These are phyloP conservation scores for Aspergillus baeticus DNA, from an alignment of 495 filamentous ascomycete species.

Conservation along the genomic window DNA sequence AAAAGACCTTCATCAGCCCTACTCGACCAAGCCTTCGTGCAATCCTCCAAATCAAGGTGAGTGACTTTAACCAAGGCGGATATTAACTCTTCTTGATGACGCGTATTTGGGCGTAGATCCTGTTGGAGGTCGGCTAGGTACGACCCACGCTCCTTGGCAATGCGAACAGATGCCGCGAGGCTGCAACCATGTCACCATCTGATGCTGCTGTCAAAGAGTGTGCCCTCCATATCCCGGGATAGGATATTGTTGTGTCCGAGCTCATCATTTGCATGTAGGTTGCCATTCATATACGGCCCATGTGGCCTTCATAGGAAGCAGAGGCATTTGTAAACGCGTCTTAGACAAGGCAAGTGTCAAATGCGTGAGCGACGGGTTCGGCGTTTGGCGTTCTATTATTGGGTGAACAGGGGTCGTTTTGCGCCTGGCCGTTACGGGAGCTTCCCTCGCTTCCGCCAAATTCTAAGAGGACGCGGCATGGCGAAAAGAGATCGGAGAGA, in stretches of 20 bases:
- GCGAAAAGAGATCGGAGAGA: too few relatives aligned
- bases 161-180: too few relatives aligned
- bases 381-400: neutral
- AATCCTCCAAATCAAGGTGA: neutral
- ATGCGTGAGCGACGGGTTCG: neutral
- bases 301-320: too few relatives aligned
- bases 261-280: too few relatives aligned
- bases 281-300: too few relatives aligned
- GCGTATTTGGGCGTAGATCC: conserved; percentile 3
- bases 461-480: too few relatives aligned
- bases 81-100: conserved; percentile 1
- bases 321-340: too few relatives aligned
- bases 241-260: too few relatives aligned
- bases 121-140: neutral
- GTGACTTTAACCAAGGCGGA: neutral
- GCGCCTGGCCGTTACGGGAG: too few relatives aligned
- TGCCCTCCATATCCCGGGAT: neutral
- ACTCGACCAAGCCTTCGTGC: neutral
- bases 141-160: conserved; percentile 7
- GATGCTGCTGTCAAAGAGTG: neutral
- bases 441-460: too few relatives aligned
- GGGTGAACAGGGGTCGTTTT: neutral
- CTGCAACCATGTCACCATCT: too few relatives aligned
- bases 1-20: neutral
- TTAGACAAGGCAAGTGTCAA: neutral